These are phyloP conservation scores for Fallopia convolvulus DNA, from an alignment of 148 eudicot genomes.

Conservation along the genomic window DNA sequence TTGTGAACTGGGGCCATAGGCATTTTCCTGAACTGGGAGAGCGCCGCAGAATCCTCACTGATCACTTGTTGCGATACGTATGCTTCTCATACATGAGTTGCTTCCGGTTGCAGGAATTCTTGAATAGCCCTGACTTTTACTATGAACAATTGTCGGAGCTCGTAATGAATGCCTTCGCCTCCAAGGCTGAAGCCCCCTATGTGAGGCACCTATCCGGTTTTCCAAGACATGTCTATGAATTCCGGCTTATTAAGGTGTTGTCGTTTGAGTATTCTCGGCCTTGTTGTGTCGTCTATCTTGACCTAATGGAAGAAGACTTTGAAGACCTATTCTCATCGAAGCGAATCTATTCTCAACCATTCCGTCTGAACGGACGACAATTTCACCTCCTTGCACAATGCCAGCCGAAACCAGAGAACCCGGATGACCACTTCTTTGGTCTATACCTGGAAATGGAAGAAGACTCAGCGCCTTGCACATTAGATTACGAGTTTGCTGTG, in stretches of 20 bases:
- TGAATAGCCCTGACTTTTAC: background rate
- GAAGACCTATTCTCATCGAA: background rate
- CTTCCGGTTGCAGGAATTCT: background rate
- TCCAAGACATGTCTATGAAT: background rate
- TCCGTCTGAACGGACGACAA: background rate
- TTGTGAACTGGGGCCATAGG: background rate
- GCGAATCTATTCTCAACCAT: background rate
- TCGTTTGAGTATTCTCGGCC: background rate
- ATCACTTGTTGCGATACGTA: background rate
- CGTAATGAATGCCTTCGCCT: background rate
- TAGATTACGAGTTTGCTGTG: background rate
- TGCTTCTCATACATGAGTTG: background rate
- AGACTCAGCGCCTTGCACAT: background rate
- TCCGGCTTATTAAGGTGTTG: background rate
- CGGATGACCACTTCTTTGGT: background rate
- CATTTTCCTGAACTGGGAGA: background rate
- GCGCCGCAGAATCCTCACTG: background rate
- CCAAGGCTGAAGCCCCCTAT: background rate
- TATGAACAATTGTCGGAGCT: background rate
- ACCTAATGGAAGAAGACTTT: background rate
- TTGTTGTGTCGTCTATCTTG: background rate
- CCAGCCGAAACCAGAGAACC: too few species aligned
- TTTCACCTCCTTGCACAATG: background rate
- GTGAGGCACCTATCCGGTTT: background rate
- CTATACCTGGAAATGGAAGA: background rate